phyloP scores from a whole-genome alignment of 139 green algal genomes.

The Spirogloea muscicola region DNA sequence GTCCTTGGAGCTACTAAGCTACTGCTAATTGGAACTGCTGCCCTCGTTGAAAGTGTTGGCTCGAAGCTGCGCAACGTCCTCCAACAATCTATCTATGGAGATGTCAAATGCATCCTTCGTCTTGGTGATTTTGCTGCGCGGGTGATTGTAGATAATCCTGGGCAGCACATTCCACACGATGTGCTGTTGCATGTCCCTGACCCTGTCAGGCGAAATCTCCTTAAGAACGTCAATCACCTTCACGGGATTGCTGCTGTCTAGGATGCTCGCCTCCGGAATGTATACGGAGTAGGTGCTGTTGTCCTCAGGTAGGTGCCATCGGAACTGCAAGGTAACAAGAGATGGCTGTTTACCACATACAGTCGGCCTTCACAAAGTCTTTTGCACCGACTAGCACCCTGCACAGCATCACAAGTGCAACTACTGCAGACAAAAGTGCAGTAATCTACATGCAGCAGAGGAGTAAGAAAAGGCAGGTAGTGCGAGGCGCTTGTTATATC shows the following conservation, averaged over 20 bases:
- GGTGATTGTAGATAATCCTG: constrained; percentile 14
- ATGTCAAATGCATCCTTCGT: constrained; percentile 30
- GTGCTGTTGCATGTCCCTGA: constrained; percentile 1
- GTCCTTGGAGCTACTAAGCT: too few species aligned
- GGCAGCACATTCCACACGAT: constrained; percentile 10
- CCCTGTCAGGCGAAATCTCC: neutral
- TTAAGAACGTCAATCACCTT: constrained; percentile 21
- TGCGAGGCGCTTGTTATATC: too few species aligned
- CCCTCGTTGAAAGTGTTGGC: too few species aligned
- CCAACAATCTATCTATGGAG: constrained; percentile 7
- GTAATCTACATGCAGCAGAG: too few species aligned
- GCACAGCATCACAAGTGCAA: too few species aligned
- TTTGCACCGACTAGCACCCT: too few species aligned
- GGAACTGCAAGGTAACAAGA: constrained; percentile 1
- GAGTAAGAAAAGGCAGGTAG: too few species aligned
- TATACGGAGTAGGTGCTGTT: constrained; percentile 14
- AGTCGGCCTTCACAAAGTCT: too few species aligned
- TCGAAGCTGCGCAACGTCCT: too few species aligned
- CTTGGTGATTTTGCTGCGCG: neutral
- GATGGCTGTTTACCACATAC: too few species aligned
- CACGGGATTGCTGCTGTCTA: neutral
- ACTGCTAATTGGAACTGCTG: too few species aligned
- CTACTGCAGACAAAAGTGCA: too few species aligned
- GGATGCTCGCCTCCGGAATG: neutral
- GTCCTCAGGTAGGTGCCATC: constrained; percentile 5